Evolutionary conservation across 805 yeast genomes (phyloP).

Genomic region (Saccharomyces eubayanus): DNA sequence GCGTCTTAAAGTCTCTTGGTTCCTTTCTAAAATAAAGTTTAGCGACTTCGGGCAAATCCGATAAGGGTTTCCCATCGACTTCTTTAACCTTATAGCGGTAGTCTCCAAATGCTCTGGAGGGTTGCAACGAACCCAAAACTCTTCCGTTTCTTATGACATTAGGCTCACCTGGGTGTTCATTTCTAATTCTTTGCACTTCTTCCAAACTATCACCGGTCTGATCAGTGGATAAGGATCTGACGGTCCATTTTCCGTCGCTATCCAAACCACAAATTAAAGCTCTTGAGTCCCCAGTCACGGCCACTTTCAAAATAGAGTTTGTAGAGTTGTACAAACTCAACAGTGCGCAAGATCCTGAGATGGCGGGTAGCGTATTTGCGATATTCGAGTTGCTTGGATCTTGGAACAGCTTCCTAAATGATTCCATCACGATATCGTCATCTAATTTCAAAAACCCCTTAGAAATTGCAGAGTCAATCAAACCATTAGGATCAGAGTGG

Average conservation of each 20-base stretch:
- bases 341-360: conserved; percentile 91
- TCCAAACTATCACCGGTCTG: conserved; percentile 89
- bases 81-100: conserved; percentile 82
- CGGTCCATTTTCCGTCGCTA: conserved; percentile 71
- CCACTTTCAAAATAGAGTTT: conserved; percentile 66
- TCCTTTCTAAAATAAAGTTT: conserved; percentile 74
- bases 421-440: conserved; percentile 72
- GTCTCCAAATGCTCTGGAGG: conserved; percentile 95
- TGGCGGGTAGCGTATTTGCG: conserved; percentile 77
- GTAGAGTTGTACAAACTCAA: conserved; percentile 79
- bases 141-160: conserved; percentile 79
- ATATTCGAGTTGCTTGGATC: conserved; percentile 47
- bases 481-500: conserved; percentile 39
- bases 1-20: conserved; percentile 69
- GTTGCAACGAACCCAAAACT: conserved; percentile 87
- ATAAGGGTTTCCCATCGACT: conserved; percentile 33
- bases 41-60: conserved; percentile 65
- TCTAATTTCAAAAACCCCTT: conserved; percentile 77
- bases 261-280: conserved; percentile 74
- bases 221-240: conserved; percentile 75
- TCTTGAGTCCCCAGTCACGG: conserved; percentile 94
- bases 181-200: conserved; percentile 73
- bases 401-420: conserved; percentile 59
- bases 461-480: conserved; percentile 71
- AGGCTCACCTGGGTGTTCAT: conserved; percentile 89